Evolutionary conservation across 1,284 basidiomycete genomes (phyloP), one percentile per base, ranked within the genome.

Genomic region (Retiboletus flavoniger): DNA sequence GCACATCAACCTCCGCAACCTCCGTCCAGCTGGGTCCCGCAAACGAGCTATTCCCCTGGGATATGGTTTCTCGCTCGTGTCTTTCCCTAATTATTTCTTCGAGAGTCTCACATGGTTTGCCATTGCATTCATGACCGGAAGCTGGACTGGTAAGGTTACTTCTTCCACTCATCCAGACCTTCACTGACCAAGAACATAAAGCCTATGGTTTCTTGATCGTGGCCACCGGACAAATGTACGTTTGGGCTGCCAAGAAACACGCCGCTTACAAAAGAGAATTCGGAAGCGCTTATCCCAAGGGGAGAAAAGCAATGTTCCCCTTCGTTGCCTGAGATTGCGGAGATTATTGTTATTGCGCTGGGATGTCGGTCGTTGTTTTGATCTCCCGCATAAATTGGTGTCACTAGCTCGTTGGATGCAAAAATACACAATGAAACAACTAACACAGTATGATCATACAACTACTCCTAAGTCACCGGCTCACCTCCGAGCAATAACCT

Each of bases 1-100:
- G 2, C 97, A 99, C 70, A 63, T 95, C 54, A 93, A 84, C 34
- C 79, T 98, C 32, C 87, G 92, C 47, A 79, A 81, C 50, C 83
- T 99, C 40, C 88, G 97, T 26, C 91, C 93, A 0, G 81, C 83
- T 16, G 90, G 93, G 16, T 87, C 92, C 8, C 87, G 83, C 55
- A 84, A 81, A 54, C 88, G 96, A 54, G 87, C 83, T 26, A 89
- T 98, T 64, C 96, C 97, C 0, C 77, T 79, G 26, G 96, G 89
- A 31, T 93, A 90, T 59, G 93, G 93, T 3, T 99, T 98, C 74
- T 79, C 85, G 55, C 74, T 85, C 38, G 84, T 97, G 38, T 90
- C 91, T 7, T 93, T 85, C 76, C 94, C 97, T 31, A 98, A 99
- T 73, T 99, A 99, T 75, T 88, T 93, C 69, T 98, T 96, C 69